phyloP scores from a whole-genome alignment of 2,329 filamentous ascomycete species.

The Spiromastix sp. region DNA sequence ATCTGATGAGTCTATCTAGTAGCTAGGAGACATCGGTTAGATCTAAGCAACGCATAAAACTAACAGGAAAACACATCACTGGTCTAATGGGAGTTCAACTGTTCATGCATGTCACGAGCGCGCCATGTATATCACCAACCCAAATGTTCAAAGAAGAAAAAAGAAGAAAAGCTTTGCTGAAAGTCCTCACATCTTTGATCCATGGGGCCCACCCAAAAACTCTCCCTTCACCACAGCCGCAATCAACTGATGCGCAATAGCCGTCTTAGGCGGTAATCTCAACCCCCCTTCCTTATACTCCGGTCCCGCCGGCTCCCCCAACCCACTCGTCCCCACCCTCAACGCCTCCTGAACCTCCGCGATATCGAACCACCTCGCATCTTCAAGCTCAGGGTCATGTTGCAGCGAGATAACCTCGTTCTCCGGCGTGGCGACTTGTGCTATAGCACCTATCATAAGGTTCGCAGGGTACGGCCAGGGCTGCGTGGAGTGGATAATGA shows the following conservation, averaged over 20 bases:
- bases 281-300: constrained; percentile 68
- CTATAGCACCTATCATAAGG: constrained; percentile 80
- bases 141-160: too few species aligned
- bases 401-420: constrained; percentile 74
- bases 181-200: constrained; percentile 36
- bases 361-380: constrained; percentile 77
- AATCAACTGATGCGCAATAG: constrained; percentile 87
- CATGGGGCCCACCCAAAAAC: constrained; percentile 52
- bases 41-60: too few species aligned
- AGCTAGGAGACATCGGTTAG: too few species aligned
- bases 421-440: constrained; percentile 62
- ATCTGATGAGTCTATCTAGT: too few species aligned
- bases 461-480: constrained; percentile 82
- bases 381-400: constrained; percentile 84
- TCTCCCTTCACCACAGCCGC: constrained; percentile 62
- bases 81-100: too few species aligned
- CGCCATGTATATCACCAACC: too few species aligned
- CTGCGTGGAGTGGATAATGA: constrained; percentile 73
- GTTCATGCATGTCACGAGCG: too few species aligned
- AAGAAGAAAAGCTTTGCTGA: too few species aligned
- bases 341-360: constrained; percentile 73
- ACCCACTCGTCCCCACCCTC: constrained; percentile 51
- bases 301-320: constrained; percentile 54
- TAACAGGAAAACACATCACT: too few species aligned
- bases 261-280: constrained; percentile 71